phyloP scores from a whole-genome alignment of 495 filamentous ascomycete genomes.

The Penicillium arizonense region DNA sequence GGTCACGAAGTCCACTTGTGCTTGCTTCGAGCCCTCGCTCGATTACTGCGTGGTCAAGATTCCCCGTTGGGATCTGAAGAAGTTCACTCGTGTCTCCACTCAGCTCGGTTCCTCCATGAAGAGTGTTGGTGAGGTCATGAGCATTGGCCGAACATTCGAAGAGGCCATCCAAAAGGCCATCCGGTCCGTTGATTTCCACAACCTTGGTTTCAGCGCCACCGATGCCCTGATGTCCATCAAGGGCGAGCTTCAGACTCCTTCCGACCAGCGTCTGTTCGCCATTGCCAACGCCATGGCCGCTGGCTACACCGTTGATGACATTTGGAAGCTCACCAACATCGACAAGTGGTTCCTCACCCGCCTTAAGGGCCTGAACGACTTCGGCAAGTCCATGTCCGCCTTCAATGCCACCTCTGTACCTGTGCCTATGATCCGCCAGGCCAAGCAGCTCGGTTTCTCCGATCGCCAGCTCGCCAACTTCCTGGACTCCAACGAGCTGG shows the following conservation, averaged over 20 bases:
- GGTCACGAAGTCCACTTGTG: constrained; percentile 93
- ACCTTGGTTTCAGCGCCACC: constrained; percentile 92
- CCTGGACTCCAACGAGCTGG: constrained; percentile 88
- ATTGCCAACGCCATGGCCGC: constrained; percentile 96
- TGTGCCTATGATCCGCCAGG: constrained; percentile 63
- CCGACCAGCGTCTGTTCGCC: constrained; percentile 94
- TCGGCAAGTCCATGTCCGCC: constrained; percentile 70
- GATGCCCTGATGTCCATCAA: constrained; percentile 93
- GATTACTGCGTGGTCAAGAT: constrained; percentile 99
- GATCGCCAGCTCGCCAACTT: constrained; percentile 94
- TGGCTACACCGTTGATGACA: constrained; percentile 91
- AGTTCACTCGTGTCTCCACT: constrained; percentile 94
- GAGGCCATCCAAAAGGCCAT: constrained; percentile 99
- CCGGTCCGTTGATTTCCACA: constrained; percentile 89
- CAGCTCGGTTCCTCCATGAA: constrained; percentile 98
- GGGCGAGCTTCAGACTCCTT: constrained; percentile 92
- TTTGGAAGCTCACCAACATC: constrained; percentile 96
- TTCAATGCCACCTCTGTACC: constrained; percentile 71
- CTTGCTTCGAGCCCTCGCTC: constrained; percentile 98
- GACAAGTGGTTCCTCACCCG: constrained; percentile 82
- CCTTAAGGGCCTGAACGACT: constrained; percentile 87
- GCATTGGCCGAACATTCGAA: constrained; percentile 93
- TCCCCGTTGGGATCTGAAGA: constrained; percentile 97
- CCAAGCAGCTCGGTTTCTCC: constrained; percentile 91
- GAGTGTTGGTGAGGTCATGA: constrained; percentile 99